A percentile compares a stretch with the other conserved stretches of the same genome.
Conservation (phyloP, 495 filamentous ascomycete species). For the Clohesyomyces aquaticus region DNA sequence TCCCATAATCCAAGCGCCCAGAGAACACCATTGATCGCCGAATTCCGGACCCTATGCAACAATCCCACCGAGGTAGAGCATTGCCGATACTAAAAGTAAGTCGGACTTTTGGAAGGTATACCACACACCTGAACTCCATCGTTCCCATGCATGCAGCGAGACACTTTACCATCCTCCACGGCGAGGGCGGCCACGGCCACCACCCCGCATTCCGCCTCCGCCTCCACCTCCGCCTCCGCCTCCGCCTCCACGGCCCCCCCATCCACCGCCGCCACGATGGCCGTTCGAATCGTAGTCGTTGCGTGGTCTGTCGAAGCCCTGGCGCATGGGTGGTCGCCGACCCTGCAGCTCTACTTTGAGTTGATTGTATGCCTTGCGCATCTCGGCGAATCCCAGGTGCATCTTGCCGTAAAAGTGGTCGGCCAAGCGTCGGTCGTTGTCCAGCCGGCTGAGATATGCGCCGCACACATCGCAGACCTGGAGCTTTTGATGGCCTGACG, state of each 20-base stretch:
- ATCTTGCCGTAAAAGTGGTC: conserved; percentile 99
- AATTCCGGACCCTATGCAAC: neutral
- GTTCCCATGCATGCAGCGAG: neutral
- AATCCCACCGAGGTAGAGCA: neutral
- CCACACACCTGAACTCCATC: conserved; percentile 27
- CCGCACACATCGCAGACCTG: conserved; percentile 99
- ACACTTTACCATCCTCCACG: conserved; percentile 22
- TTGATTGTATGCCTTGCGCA: conserved; percentile 88
- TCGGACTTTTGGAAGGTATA: conserved; percentile 11
- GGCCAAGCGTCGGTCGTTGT: conserved; percentile 90
- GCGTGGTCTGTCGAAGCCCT: conserved; percentile 38
- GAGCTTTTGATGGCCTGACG: conserved; percentile 92
- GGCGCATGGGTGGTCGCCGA: conserved; percentile 62
- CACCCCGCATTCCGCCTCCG: conserved; percentile 6
- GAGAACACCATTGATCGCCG: neutral
- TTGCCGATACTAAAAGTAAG: conserved; percentile 12
- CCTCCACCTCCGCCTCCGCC: conserved; percentile 22
- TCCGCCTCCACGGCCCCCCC: conserved; percentile 11
- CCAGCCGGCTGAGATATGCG: conserved; percentile 85
- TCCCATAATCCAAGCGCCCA: neutral
- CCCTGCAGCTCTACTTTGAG: conserved; percentile 84
- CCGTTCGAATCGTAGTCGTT: conserved; percentile 16
- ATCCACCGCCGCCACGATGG: conserved; percentile 14
- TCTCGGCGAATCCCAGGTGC: conserved; percentile 97
- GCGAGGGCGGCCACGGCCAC: conserved; percentile 17